phyloP scores from a whole-genome alignment of 1,284 basidiomycete genomes.

The Austroboletus niveus region DNA sequence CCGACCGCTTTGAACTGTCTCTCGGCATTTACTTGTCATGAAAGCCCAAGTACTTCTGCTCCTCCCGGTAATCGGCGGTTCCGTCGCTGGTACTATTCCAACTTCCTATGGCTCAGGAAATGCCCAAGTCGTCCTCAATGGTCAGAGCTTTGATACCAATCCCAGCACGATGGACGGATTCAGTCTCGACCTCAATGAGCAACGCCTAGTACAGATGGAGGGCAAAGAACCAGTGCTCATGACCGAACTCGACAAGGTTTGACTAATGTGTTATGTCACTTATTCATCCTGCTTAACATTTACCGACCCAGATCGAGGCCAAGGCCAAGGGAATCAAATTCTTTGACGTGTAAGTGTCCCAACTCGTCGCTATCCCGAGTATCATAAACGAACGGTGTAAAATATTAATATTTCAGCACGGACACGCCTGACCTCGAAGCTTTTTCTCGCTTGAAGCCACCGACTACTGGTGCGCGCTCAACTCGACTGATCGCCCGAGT shows the following conservation, averaged over 20 bases:
- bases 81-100: conserved; percentile 20
- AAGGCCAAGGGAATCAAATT: conserved; percentile 77
- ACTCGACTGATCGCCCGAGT: background rate
- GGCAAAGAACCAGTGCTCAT: conserved; percentile 71
- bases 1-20: too few relatives aligned
- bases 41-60: conserved; percentile 15
- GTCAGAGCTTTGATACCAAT: conserved; percentile 21
- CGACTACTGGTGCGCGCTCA: conserved; percentile 38
- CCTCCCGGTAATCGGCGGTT: conserved; percentile 19
- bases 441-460: conserved; percentile 39
- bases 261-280: background rate
- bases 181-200: conserved; percentile 66
- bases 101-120: conserved; percentile 7
- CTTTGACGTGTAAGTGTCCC: conserved; percentile 75
- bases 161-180: conserved; percentile 35
- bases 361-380: background rate
- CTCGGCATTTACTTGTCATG: conserved; percentile 11
- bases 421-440: conserved; percentile 64
- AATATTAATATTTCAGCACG: conserved; percentile 48
- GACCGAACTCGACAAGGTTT: conserved; percentile 80
- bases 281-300: background rate
- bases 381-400: conserved; percentile 12
- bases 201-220: conserved; percentile 74
- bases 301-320: conserved; percentile 53
- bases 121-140: conserved; percentile 25